These are phyloP conservation scores for Apiosordaria backusii DNA, from an alignment of 495 filamentous ascomycete species.

Conservation along the genomic window DNA sequence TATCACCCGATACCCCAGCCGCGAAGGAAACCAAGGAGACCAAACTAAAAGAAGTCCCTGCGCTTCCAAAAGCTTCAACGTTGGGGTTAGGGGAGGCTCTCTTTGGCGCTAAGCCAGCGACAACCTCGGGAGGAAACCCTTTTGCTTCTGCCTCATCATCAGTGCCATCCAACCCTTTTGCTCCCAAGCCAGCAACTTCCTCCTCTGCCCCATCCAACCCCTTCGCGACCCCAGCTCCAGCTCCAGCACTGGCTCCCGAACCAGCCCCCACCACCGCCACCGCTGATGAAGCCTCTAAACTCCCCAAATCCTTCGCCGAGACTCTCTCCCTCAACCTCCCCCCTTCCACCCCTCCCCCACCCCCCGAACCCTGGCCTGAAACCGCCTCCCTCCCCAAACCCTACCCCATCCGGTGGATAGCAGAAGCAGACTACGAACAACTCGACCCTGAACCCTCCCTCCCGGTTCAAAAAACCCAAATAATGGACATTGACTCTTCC, in stretches of 20 bases:
- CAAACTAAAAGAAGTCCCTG: constrained; percentile 16
- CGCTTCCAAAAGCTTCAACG: constrained; percentile 17
- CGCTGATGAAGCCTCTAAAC: constrained; percentile 32
- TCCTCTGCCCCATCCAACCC: constrained; percentile 27
- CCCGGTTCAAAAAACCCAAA: constrained; percentile 45
- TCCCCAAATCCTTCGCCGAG: constrained; percentile 70
- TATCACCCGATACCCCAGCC: constrained; percentile 32
- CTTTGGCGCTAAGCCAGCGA: constrained; percentile 48
- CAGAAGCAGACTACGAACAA: constrained; percentile 87
- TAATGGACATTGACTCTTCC: constrained; percentile 52
- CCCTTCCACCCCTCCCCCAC: constrained; percentile 41
- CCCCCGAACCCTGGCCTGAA: constrained; percentile 68
- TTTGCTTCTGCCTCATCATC: constrained; percentile 44
- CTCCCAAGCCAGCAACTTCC: constrained; percentile 24
- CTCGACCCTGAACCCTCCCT: constrained; percentile 54
- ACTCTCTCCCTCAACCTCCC: constrained; percentile 50
- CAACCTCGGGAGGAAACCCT: constrained; percentile 38
- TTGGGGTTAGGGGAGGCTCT: constrained; percentile 51
- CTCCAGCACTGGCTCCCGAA: constrained; percentile 13
- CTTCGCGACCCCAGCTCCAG: constrained; percentile 27
- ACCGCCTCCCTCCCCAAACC: constrained; percentile 56
- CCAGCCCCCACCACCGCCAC: constrained; percentile 27
- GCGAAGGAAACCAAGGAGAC: constrained; percentile 23
- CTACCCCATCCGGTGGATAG: constrained; percentile 73
- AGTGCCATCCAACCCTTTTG: constrained; percentile 34